These are phyloP conservation scores for Fusarium sacchari DNA, from an alignment of 2,329 filamentous ascomycete species.

Conservation along the genomic window DNA sequence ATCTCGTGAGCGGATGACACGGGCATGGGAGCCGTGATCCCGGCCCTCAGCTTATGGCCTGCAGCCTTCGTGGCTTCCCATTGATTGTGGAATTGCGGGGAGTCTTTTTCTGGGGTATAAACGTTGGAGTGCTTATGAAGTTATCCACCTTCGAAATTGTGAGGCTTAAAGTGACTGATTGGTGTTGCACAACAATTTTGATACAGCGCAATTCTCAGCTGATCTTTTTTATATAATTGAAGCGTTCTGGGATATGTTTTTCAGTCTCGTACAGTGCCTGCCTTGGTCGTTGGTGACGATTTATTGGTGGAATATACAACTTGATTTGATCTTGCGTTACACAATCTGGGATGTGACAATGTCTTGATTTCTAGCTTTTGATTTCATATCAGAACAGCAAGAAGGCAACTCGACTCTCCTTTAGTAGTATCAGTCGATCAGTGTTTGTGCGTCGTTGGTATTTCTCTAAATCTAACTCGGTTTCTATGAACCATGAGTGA, in stretches of 20 bases:
- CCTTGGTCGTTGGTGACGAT: background rate
- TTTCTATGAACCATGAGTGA: background rate
- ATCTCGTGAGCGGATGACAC: slow-evolving; percentile 34
- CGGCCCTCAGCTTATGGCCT: background rate
- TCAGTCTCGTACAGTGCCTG: background rate
- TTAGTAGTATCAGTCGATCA: background rate
- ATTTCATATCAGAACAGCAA: background rate
- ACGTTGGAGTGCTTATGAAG: background rate
- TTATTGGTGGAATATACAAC: background rate
- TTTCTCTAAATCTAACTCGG: background rate
- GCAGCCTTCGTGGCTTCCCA: background rate
- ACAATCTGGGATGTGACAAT: background rate
- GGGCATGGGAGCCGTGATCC: slow-evolving; percentile 17
- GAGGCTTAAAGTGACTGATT: background rate
- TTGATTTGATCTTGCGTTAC: background rate
- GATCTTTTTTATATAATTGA: background rate
- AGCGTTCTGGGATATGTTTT: background rate
- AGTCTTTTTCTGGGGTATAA: slow-evolving; percentile 17
- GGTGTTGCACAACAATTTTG: background rate
- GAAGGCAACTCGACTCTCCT: background rate
- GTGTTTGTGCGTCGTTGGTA: background rate
- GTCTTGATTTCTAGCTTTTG: background rate
- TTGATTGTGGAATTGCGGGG: slow-evolving; percentile 17
- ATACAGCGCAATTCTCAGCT: background rate
- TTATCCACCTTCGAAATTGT: background rate